These are phyloP conservation scores for Ophiostoma novo-ulmi DNA, from an alignment of 2,329 filamentous ascomycete species.

Conservation along the genomic window DNA sequence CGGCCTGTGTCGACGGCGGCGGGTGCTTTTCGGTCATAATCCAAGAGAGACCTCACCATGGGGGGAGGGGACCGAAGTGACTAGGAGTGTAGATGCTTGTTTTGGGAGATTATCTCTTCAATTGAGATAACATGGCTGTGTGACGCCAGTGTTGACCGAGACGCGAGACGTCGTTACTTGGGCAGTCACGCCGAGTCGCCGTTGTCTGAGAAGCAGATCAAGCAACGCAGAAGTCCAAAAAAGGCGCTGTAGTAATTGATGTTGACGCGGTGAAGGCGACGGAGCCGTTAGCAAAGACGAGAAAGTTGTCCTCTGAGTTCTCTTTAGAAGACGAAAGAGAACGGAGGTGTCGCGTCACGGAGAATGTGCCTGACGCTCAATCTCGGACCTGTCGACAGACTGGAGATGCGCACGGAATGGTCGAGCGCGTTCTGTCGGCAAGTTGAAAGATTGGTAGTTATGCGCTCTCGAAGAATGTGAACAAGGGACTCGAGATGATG, in stretches of 20 bases:
- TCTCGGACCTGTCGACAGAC: neutral
- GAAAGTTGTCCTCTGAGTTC: neutral
- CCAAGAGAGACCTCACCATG: constrained; percentile 44
- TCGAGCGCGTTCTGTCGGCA: constrained; percentile 4
- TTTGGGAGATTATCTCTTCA: constrained; percentile 21
- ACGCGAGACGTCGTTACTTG: constrained; percentile 18
- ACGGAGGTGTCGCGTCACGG: neutral
- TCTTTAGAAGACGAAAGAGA: neutral
- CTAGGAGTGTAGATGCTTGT: neutral
- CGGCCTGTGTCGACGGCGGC: constrained; percentile 51
- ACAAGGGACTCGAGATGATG: neutral
- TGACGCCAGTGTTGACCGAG: constrained; percentile 10
- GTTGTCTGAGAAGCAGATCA: neutral
- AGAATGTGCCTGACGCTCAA: neutral
- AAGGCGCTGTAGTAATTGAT: neutral
- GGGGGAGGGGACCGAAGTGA: constrained; percentile 32
- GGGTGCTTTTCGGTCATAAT: constrained; percentile 60
- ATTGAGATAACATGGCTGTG: constrained; percentile 52
- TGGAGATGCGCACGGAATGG: neutral
- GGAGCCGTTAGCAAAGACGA: neutral
- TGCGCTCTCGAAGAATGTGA: neutral
- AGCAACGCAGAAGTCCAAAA: neutral
- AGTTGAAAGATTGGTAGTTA: neutral
- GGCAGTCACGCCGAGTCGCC: neutral
- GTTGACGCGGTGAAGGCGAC: neutral